Evolutionary conservation across 345 rosid genomes (phyloP).

Genomic region (Eucalyptus albens): DNA sequence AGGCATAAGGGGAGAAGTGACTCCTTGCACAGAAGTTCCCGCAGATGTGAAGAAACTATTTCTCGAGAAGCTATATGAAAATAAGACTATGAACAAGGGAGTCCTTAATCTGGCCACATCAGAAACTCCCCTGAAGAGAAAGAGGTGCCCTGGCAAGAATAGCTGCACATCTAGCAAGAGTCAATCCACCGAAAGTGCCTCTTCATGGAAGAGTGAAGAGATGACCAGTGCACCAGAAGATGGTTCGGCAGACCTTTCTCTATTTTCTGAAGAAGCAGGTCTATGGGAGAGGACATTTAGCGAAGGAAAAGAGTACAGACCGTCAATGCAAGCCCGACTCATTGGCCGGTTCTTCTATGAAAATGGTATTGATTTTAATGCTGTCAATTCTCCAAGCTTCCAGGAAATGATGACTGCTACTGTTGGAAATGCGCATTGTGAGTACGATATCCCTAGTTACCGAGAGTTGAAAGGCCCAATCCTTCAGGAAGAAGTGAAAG

Average conservation of each 20-base stretch:
- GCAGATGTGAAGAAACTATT: constrained; percentile 11
- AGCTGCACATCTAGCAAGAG: not conserved
- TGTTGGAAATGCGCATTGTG: not conserved
- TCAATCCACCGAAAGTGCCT: not conserved
- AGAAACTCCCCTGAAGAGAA: constrained; percentile 9
- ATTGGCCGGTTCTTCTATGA: constrained; percentile 13
- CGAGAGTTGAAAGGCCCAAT: constrained; percentile 4
- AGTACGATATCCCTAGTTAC: not conserved
- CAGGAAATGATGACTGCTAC: constrained; percentile 9
- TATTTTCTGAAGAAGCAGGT: not conserved
- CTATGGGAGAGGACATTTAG: not conserved
- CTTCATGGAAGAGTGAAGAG: not conserved
- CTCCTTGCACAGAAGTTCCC: constrained; percentile 29
- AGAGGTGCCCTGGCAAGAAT: not conserved
- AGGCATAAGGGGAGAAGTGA: constrained; percentile 22
- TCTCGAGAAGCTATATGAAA: not conserved
- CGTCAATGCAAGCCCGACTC: constrained; percentile 9
- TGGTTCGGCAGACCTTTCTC: not conserved
- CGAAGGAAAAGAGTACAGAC: not conserved
- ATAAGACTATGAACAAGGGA: not conserved
- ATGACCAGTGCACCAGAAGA: not conserved
- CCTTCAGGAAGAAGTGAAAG: constrained; percentile 7
- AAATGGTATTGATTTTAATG: constrained; percentile 22
- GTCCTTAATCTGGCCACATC: not conserved
- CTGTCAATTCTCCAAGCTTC: constrained; percentile 23